These are phyloP conservation scores for Leishmania tarentolae DNA, from an alignment of 208 protist species.

Conservation along the genomic window DNA sequence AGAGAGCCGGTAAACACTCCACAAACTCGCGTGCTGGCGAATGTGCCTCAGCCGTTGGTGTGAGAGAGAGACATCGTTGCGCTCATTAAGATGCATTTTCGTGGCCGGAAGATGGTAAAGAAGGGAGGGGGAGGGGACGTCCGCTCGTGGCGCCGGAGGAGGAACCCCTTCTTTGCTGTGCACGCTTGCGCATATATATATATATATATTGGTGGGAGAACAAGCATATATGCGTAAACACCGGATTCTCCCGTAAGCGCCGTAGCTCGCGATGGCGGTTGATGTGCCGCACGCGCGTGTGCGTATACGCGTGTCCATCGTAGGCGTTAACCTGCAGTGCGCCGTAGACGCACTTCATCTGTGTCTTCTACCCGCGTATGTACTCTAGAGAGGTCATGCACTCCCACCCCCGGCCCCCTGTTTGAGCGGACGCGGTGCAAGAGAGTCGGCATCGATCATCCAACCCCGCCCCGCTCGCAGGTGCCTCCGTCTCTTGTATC, in stretches of 20 bases:
- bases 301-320: neutral
- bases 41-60: neutral
- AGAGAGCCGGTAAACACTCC: neutral
- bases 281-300: neutral
- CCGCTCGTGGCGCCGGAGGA: neutral
- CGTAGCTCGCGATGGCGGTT: neutral
- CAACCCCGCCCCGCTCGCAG: neutral
- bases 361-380: neutral
- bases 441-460: neutral
- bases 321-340: neutral
- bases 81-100: neutral
- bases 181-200: neutral
- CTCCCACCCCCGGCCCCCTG: neutral
- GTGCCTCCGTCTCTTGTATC: neutral
- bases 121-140: neutral
- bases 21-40: neutral
- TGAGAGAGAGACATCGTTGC: neutral
- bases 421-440: neutral
- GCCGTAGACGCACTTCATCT: neutral
- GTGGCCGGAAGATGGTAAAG: neutral
- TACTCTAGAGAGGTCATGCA: neutral
- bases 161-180: neutral
- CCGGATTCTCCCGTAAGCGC: neutral
- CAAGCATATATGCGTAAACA: neutral
- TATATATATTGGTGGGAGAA: neutral